Evolutionary conservation across 164 flowering plant genomes (phyloP), one percentile per base, ranked within the genome.

Genomic region (Vitis riparia): DNA sequence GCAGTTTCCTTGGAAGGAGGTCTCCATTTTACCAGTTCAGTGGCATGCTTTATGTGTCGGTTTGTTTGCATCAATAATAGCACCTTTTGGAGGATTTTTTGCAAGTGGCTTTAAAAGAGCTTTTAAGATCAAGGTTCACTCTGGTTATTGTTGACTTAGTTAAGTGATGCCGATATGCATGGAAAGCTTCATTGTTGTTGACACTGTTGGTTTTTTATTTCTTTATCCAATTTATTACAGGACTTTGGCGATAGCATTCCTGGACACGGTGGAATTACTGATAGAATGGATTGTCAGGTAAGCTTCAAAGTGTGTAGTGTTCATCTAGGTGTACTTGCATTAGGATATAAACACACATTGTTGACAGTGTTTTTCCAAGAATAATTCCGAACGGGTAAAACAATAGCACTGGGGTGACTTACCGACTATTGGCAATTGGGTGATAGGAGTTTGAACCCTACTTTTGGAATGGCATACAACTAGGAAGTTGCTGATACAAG

Each of bases 241-340:
- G 99, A 95, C 79, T 95, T 95, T 76, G 99, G 99, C 55, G 98
- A 93, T 72, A 95, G 99, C 70, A 95, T 95, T 65, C 99, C 99
- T 69, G 99, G 99, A 70, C 99, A 95, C 82, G 99, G 99, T 76
- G 99, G 99, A 51, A 91, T 95, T 53, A 95, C 99, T 19, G 99
- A 95, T 65, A 84, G 99, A 83, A 95, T 95, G 98, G 98, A 95
- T 74, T 95, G 99, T 76, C 98, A 95, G 97, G 98, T 94, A 64
- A 68, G 71, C 63, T 76, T 47, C 76, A 49, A 9, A 19, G 6
- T 1, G 29, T 63, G 55, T 13, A 5, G 23, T 4, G n/a, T 12
- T 10, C 9, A 51, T 19, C 44, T 3, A 5, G 44, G 7, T 37
- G 44, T 23, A 23, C 27, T 23, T 23, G 27, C 27, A 23, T 37